Evolutionary conservation across 2,329 filamentous ascomycete species (phyloP).

Genomic region (Nemania bipapillata): DNA sequence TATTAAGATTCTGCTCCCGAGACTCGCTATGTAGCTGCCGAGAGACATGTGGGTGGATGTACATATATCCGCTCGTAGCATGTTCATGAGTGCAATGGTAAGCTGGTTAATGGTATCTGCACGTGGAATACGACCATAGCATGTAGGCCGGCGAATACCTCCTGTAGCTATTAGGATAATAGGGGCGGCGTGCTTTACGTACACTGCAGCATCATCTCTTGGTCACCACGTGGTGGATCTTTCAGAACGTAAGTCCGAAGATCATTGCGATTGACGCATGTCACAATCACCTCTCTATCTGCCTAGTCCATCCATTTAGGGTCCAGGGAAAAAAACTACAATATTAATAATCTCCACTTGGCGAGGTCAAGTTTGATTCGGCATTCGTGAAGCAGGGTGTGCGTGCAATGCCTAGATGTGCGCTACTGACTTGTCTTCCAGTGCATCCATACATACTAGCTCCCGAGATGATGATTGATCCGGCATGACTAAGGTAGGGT

Average conservation of each 20-base stretch:
- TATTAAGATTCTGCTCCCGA: slow-evolving; percentile 15
- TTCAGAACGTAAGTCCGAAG: slow-evolving; percentile 14
- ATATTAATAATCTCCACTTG: slow-evolving; percentile 17
- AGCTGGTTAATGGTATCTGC: slow-evolving; percentile 16
- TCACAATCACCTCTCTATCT: slow-evolving; percentile 9
- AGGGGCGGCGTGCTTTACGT: slow-evolving; percentile 14
- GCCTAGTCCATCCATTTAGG: not conserved
- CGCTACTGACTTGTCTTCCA: too few relatives aligned
- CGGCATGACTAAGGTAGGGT: slow-evolving; percentile 33
- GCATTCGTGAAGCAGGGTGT: not conserved
- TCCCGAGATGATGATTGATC: slow-evolving; percentile 16
- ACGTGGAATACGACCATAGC: slow-evolving; percentile 13
- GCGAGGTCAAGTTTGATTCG: slow-evolving; percentile 10
- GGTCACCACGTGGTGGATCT: slow-evolving; percentile 32
- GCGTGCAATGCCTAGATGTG: slow-evolving; percentile 10
- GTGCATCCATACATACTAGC: not conserved
- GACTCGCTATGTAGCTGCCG: slow-evolving; percentile 4
- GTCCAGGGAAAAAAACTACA: slow-evolving; percentile 2
- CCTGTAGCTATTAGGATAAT: not conserved
- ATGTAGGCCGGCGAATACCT: not conserved
- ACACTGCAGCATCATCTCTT: slow-evolving; percentile 24
- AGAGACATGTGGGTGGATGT: slow-evolving; percentile 6
- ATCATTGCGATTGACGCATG: slow-evolving; percentile 7
- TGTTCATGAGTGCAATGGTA: slow-evolving; percentile 1
- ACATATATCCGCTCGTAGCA: not conserved